These are phyloP conservation scores for Lentinula guzmanii DNA, from an alignment of 768 basidiomycete genomes.

Conservation along the genomic window DNA sequence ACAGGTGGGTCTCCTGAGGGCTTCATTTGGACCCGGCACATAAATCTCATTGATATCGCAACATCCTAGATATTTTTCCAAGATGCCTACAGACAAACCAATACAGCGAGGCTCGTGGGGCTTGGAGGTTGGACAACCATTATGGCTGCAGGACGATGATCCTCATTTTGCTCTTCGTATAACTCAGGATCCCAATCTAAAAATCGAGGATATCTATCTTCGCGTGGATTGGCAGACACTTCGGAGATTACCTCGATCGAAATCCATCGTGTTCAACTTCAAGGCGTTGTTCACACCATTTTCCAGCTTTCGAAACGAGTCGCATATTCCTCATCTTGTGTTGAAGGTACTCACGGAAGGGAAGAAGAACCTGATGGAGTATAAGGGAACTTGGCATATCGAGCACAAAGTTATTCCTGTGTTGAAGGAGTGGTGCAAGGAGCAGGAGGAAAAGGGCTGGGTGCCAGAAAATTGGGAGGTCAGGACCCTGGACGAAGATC, in stretches of 20 bases:
- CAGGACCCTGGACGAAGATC: constrained; percentile 43
- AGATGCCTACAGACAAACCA: constrained; percentile 38
- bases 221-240: constrained; percentile 55
- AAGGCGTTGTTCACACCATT: constrained; percentile 49
- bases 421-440: constrained; percentile 37
- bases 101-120: constrained; percentile 51
- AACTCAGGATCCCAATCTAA: constrained; percentile 27
- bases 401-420: constrained; percentile 41
- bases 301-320: constrained; percentile 34
- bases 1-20: constrained; percentile 26
- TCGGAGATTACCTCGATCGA: constrained; percentile 39
- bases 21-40: not conserved
- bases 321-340: constrained; percentile 41
- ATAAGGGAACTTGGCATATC: constrained; percentile 35
- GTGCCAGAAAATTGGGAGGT: constrained; percentile 43
- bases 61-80: constrained; percentile 36
- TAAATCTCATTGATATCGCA: not conserved
- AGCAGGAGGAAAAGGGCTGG: constrained; percentile 40
- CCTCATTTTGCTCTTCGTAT: constrained; percentile 27
- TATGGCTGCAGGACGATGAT: constrained; percentile 36
- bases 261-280: constrained; percentile 47
- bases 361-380: constrained; percentile 31
- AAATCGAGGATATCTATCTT: constrained; percentile 33
- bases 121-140: constrained; percentile 42
- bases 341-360: constrained; percentile 37